Base-by-base conservation (phyloP, 129 eudicot species). In the Scalesia atractyloides region DNA sequence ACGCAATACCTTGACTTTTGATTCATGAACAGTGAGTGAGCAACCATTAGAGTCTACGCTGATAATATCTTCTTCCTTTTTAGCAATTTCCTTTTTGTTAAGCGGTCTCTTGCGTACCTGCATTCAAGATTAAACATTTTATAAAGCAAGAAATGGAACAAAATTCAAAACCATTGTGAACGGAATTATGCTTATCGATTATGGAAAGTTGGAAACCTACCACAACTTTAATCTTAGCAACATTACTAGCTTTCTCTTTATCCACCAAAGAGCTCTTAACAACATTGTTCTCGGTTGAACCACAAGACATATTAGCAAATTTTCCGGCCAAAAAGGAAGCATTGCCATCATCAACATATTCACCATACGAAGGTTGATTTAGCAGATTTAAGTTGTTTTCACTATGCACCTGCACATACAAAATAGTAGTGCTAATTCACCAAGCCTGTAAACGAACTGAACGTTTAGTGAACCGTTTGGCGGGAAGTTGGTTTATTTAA, bases 221-320 rank as follows among this genome's bases (percentile, higher is more conserved):
- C 96, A 91, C 97, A 51, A 91, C 97, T 88, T 91, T 91, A 72
- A 91, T 91, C 83, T 91, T 88, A 54, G 97, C 97, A 80, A 91
- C 97, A 74, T 82, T 84, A 69, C 83, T 86, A 39, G 82, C 74
- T 79, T 80, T 91, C 72, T 88, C 96, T 69, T 86, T 91, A 69
- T 91, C 96, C 4, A 87, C 83, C 22, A 85, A 65, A 6, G 85
- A 65, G 68, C 82, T 81, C 81, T 81, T 91, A 48, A 71, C 46
- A 54, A 63, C 79, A 50, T 82, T 88, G 74, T 70, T 82, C 65
- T 84, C 97, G 16, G 80, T 88, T 68, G 87, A 69, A 50, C 77
- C 85, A 76, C 89, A 85, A 37, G 84, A 70, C 47, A 76, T 79
- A 64, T 87, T 82, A 70, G 82, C 76, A 73, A 81, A 88, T 68